Evolutionary conservation across 2,329 filamentous ascomycete genomes (phyloP).

Genomic region (Cyphellophora attinorum): DNA sequence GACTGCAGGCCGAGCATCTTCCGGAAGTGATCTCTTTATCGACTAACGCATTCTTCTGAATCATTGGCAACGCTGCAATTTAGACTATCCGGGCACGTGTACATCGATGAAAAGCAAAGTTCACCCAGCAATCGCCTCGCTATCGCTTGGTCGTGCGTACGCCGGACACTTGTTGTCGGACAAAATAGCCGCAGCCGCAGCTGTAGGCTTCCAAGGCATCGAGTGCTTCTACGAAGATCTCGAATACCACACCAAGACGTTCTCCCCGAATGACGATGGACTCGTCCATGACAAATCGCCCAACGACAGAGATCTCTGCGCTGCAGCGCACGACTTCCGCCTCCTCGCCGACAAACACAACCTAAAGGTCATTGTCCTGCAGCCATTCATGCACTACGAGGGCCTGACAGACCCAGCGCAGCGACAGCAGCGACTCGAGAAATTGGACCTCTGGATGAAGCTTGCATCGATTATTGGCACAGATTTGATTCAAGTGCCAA

Average conservation of each 20-base stretch:
- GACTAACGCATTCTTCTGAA: too few relatives aligned
- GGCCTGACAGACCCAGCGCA: constrained; percentile 19
- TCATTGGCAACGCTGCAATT: too few relatives aligned
- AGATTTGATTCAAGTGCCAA: constrained; percentile 23
- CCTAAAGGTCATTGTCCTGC: constrained; percentile 25
- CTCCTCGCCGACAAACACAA: constrained; percentile 30
- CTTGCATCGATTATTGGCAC: constrained; percentile 17
- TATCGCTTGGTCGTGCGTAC: constrained; percentile 65
- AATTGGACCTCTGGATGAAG: constrained; percentile 23
- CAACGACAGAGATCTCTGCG: too few relatives aligned
- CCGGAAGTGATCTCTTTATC: too few relatives aligned
- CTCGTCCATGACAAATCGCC: constrained; percentile 12
- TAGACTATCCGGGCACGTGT: too few relatives aligned
- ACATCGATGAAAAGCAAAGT: too few relatives aligned
- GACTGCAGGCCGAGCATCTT: too few relatives aligned
- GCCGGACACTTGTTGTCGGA: constrained; percentile 52
- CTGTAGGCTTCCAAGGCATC: constrained; percentile 57
- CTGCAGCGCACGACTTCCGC: constrained; percentile 51
- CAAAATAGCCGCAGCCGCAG: constrained; percentile 59
- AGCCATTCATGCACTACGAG: constrained; percentile 28
- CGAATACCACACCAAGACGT: constrained; percentile 44
- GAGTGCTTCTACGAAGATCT: constrained; percentile 73
- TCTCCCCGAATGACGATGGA: constrained; percentile 10
- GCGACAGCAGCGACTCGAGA: constrained; percentile 20
- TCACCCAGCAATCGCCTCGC: constrained; percentile 59